Conservation (phyloP, 75 land plant genomes). For the Azolla pinnata region DNA sequence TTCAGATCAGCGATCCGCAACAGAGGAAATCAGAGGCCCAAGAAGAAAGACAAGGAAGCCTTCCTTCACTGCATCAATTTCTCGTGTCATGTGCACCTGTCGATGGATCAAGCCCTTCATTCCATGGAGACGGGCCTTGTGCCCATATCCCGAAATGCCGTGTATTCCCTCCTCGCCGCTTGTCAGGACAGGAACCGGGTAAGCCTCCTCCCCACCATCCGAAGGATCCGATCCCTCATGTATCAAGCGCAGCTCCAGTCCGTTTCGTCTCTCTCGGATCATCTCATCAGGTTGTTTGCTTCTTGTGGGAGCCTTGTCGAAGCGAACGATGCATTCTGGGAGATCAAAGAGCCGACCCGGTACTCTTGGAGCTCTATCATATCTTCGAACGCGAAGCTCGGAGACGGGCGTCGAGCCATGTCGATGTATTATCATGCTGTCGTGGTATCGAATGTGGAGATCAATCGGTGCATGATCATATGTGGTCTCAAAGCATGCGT, state of each 20-base stretch:
- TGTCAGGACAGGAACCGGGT: too few relatives aligned
- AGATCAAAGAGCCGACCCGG: background rate
- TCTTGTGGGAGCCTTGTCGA: constrained; percentile 4
- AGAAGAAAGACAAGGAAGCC: too few relatives aligned
- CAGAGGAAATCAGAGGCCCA: too few relatives aligned
- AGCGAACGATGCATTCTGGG: background rate
- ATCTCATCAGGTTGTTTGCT: background rate
- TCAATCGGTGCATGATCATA: background rate
- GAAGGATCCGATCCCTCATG: too few relatives aligned
- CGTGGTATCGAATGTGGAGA: background rate
- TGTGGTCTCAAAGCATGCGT: background rate
- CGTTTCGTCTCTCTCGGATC: background rate
- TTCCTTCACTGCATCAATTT: too few relatives aligned
- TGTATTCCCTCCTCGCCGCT: too few relatives aligned
- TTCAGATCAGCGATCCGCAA: too few relatives aligned
- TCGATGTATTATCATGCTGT: background rate
- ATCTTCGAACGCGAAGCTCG: background rate
- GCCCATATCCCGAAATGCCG: too few relatives aligned
- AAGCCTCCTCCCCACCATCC: too few relatives aligned
- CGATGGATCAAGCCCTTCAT: too few relatives aligned
- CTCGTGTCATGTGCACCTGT: too few relatives aligned
- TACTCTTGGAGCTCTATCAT: constrained; percentile 5
- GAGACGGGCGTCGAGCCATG: background rate
- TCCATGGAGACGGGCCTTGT: too few relatives aligned
- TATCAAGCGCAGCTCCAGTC: background rate